phyloP scores from a whole-genome alignment of 257 asterid genomes.

The Forsythia suspensa region DNA sequence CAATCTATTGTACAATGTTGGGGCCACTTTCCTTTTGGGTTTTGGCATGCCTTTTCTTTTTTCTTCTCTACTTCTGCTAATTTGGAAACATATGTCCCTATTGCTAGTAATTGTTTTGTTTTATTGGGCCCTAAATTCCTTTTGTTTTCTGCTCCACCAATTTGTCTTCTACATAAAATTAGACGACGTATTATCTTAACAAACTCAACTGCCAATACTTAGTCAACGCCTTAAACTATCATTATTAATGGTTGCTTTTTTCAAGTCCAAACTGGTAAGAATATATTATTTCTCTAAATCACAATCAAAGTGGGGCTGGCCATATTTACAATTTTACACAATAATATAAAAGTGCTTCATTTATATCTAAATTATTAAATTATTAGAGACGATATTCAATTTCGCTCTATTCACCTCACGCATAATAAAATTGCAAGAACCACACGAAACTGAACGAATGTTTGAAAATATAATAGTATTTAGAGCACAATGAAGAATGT shows the following conservation, averaged over 20 bases:
- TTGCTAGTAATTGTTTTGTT: no score
- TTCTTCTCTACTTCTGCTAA: neutral
- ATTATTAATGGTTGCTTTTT: neutral
- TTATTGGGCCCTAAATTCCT: neutral
- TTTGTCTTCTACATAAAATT: neutral
- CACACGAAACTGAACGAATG: no score
- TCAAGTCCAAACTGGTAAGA: neutral
- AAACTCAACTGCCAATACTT: conserved; percentile 26
- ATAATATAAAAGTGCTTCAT: no score
- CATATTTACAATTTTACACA: neutral
- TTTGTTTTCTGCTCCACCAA: neutral
- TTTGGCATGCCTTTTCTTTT: neutral
- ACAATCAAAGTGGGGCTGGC: neutral
- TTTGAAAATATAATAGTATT: no score
- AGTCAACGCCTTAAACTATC: conserved; percentile 22
- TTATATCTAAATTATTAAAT: no score
- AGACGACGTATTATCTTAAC: neutral
- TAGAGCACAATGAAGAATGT: no score
- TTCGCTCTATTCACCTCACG: no score
- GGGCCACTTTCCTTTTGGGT: neutral
- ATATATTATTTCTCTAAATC: neutral
- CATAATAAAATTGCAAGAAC: no score
- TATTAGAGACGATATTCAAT: no score
- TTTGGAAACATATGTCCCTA: neutral
- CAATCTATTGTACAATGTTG: no score